Evolutionary conservation across 2,329 filamentous ascomycete species (phyloP).

Genomic region (Fusarium irregulare): DNA sequence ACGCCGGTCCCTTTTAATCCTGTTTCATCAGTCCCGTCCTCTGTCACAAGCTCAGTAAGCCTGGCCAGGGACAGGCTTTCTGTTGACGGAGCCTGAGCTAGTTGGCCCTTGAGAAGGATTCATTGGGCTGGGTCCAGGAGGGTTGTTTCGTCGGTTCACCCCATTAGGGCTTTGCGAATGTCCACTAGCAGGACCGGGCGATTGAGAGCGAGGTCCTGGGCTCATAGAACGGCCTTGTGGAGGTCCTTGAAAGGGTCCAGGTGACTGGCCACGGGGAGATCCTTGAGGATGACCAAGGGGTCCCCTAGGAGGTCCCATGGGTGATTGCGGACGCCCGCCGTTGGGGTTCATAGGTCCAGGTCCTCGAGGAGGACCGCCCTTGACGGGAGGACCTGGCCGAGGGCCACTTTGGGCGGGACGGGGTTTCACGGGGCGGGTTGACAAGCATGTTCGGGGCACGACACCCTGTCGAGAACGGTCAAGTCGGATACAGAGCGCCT

Average conservation of each 20-base stretch:
- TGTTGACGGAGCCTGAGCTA: conserved; percentile 59
- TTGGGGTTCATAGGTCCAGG: conserved; percentile 45
- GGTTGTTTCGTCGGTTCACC: conserved; percentile 55
- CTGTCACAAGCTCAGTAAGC: conserved; percentile 51
- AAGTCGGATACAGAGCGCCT: conserved; percentile 91
- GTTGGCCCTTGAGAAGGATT: conserved; percentile 54
- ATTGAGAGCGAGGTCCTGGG: conserved; percentile 58
- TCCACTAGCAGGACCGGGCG: conserved; percentile 55
- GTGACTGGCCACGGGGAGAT: conserved; percentile 47
- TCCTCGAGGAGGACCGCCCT: conserved; percentile 45
- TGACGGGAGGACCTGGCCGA: conserved; percentile 64
- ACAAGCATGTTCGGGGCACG: conserved; percentile 91
- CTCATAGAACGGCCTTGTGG: conserved; percentile 50
- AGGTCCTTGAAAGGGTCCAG: conserved; percentile 44
- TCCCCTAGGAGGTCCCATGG: conserved; percentile 54
- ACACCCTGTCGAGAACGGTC: conserved; percentile 94
- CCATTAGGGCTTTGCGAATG: conserved; percentile 55
- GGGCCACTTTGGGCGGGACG: conserved; percentile 67
- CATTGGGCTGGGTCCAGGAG: conserved; percentile 61
- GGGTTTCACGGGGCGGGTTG: conserved; percentile 90
- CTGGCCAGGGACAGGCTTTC: conserved; percentile 69
- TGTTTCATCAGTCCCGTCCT: conserved; percentile 36
- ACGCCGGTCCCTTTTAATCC: conserved; percentile 48
- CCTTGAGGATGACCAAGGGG: conserved; percentile 46
- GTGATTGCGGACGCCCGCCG: conserved; percentile 48